Base-by-base conservation (phyloP, 2,329 filamentous ascomycete genomes). In the Cryphonectria japonica region DNA sequence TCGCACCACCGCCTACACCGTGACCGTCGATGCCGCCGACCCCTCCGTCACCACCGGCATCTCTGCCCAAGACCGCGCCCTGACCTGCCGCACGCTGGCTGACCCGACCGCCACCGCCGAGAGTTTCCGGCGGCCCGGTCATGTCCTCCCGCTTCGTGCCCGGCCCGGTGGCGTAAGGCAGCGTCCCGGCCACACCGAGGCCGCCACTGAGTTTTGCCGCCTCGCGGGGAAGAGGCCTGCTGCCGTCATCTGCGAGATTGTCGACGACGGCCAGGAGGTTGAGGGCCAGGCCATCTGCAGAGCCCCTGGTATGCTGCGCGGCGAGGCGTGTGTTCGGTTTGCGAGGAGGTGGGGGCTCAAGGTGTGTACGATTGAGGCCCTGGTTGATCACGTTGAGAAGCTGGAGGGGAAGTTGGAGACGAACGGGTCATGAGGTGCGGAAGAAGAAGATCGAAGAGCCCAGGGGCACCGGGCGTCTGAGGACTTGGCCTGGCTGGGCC, bases 331-430 rank as follows among this genome's bases (percentile, higher is more conserved):
- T 83, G 85, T 99, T 78, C 88, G 86, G 66, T 99, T 99, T 86
- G 96, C 94, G 39, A 89, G 90, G 81, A 90, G 87, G 82, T 98
- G 92, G 90, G 94, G 94, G 5, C 85, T 99, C 76, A 96, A 92
- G 85, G 94, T 97, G 71, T 97, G 95, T 83, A 98, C 96, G 41
- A 98, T 99, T 82, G 94, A 95, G 79, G 94, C 95, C 82, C 82
- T 99, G 82, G 91, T 95, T 39, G 85, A 84, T 70, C 92, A 97
- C 80, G 83, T 97, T 71, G 92, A 96, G 81, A 91, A 89, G 84
- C 90, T 86, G 54, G 91, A 95, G 83, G 91, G 90, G 52, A 88
- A 88, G 80, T 78, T 87, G 16, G 79, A 79, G 66, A 73, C 80
- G 34, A 87, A 86, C 70, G 84, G 84, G n/a, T 79, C 78, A 11